Conservation (phyloP, 768 basidiomycete genomes). For the Daedalea quercina region DNA sequence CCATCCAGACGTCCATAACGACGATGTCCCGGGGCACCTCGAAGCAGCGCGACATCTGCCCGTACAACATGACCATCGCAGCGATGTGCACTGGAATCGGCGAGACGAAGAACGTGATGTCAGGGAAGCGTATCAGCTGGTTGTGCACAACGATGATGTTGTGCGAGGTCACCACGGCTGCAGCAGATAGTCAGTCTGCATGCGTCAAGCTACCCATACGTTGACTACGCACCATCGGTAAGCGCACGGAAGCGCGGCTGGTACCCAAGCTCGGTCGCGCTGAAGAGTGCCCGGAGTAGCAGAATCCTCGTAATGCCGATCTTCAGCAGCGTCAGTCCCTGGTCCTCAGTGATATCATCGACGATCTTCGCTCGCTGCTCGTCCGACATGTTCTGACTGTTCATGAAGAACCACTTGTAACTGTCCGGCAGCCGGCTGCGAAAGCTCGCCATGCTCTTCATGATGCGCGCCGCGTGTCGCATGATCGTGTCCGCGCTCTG, state of each 20-base stretch:
- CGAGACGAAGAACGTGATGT: slow-evolving; percentile 84
- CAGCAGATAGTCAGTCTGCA: slow-evolving; percentile 1
- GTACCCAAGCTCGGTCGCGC: slow-evolving; percentile 64
- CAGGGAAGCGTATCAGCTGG: slow-evolving; percentile 76
- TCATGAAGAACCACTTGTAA: slow-evolving; percentile 63
- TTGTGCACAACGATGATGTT: slow-evolving; percentile 84
- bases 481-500: slow-evolving; percentile 65
- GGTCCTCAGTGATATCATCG: slow-evolving; percentile 69
- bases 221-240: slow-evolving; percentile 55
- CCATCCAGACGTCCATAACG: slow-evolving; percentile 80
- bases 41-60: slow-evolving; percentile 76
- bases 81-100: slow-evolving; percentile 86
- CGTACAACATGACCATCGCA: slow-evolving; percentile 87
- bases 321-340: slow-evolving; percentile 78
- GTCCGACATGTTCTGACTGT: slow-evolving; percentile 63
- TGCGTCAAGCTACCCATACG: background rate
- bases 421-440: slow-evolving; percentile 60
- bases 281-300: slow-evolving; percentile 73
- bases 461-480: slow-evolving; percentile 72
- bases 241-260: slow-evolving; percentile 62
- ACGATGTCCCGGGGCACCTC: slow-evolving; percentile 57
- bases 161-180: slow-evolving; percentile 81
- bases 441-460: slow-evolving; percentile 70
- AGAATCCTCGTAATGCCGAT: slow-evolving; percentile 77
- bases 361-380: slow-evolving; percentile 64